These are phyloP conservation scores for Cyphellophora europaea DNA, from an alignment of 2,329 filamentous ascomycete species.

Conservation along the genomic window DNA sequence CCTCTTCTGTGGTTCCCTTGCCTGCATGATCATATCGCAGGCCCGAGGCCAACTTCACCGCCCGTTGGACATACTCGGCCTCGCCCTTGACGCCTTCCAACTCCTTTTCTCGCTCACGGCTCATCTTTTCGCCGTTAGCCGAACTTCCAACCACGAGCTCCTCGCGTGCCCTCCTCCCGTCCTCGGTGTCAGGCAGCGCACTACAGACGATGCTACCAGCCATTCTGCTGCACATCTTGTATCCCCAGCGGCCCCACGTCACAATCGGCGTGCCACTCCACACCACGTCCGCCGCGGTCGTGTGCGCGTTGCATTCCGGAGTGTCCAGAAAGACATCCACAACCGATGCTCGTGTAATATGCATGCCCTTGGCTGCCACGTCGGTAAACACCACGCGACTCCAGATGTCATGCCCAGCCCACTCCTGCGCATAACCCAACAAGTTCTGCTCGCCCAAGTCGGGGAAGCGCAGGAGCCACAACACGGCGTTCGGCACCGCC, in stretches of 20 bases:
- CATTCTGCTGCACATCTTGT: constrained; percentile 99
- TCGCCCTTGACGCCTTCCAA: constrained; percentile 38
- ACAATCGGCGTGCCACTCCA: constrained; percentile 94
- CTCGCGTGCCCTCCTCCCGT: constrained; percentile 57
- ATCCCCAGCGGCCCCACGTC: constrained; percentile 81
- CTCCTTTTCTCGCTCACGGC: neutral
- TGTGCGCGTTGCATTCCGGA: constrained; percentile 96
- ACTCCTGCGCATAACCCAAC: constrained; percentile 65
- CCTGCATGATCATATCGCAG: constrained; percentile 46
- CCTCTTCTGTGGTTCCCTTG: neutral
- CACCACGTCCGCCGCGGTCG: constrained; percentile 88
- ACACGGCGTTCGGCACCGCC: constrained; percentile 72
- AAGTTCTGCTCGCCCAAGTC: constrained; percentile 85
- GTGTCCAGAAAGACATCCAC: constrained; percentile 96
- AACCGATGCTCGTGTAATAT: constrained; percentile 83
- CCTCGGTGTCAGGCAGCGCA: constrained; percentile 63
- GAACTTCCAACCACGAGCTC: constrained; percentile 66
- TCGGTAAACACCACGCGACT: constrained; percentile 88
- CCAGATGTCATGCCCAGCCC: constrained; percentile 80
- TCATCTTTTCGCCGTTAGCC: neutral
- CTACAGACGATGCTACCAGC: constrained; percentile 88
- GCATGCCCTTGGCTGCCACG: constrained; percentile 86
- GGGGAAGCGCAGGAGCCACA: constrained; percentile 96
- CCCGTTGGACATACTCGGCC: constrained; percentile 72
- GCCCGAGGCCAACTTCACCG: constrained; percentile 56